Base-by-base conservation (phyloP, 2,329 filamentous ascomycete species). In the Didymella arachidicola region DNA sequence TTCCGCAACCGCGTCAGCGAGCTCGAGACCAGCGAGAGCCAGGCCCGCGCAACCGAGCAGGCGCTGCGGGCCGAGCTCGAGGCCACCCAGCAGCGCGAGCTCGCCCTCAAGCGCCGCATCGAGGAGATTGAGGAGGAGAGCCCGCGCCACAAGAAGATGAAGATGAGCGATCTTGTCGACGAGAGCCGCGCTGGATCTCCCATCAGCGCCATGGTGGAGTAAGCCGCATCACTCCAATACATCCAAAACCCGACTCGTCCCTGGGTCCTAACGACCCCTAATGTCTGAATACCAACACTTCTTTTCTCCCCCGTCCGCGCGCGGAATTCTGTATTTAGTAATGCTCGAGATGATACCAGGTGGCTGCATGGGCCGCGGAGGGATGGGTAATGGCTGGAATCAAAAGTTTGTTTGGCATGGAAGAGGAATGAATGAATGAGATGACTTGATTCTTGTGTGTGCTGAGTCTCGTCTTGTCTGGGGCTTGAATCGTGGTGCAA, bases 41-140 rank as follows among this genome's bases (percentile, higher is more conserved):
- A 87, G 58, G 82, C 87, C 42, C 81, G 83, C 7, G 84, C 87
- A 43, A 78, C 78, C 19, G 85, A 87, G 61, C 81, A 81, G 3
- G 82, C 86, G 49, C 78, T 89, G 62, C 82, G 84, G 26, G 77
- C 82, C 3, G 84, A 89, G 67, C 78, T 89, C 6, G 91, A 96
- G 30, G 90, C 94, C 50, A 87, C 89, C 45, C 89, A 93, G 68
- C 85, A 87, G 50, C 85, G 92, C 34, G 93, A 96, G 76, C 91
- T 92, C 58, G 90, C 89, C 57, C 83, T 96, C 36, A 96, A 96
- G 79, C 85, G 90, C 49, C 87, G 90, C 49, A 81, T 96, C n/a
- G 89, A 91, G 57, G 91, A 96, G 53, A 59, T 76, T 18, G 77
- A 79, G 49, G 69, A 63, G 18, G 75, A 78, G 38, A 83, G 83